Percentiles rank a stretch among this genome's conserved stretches.
phyloP scores from a whole-genome alignment of 345 rosid genomes.

The Eucalyptus erythrocorys region DNA sequence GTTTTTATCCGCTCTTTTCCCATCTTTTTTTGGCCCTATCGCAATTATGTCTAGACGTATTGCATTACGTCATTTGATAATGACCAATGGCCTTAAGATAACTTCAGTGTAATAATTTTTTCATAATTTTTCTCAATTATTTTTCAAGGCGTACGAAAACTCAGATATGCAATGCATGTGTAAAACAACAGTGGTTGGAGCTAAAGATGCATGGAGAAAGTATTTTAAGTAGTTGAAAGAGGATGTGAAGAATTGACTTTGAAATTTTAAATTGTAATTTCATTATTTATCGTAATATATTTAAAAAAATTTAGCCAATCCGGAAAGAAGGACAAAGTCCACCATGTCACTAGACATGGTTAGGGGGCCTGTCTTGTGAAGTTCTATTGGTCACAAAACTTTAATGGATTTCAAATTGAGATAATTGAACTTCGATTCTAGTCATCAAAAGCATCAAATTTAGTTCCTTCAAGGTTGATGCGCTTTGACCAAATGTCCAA shows the following conservation, averaged over 20 bases:
- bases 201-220: neutral
- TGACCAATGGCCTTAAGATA: neutral
- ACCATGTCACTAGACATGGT: neutral
- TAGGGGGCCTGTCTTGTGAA: neutral
- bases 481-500: neutral
- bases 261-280: neutral
- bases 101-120: neutral
- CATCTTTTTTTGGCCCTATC: neutral
- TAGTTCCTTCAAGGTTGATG: accelerated
- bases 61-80: neutral
- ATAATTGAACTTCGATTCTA: neutral
- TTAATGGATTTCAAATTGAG: neutral
- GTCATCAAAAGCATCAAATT: neutral
- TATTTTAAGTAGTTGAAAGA: neutral
- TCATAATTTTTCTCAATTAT: neutral
- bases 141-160: neutral
- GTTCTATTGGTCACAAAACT: neutral
- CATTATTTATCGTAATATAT: neutral
- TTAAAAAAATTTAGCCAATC: neutral
- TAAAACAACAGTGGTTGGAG: neutral
- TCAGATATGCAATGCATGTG: neutral
- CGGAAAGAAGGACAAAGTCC: accelerated
- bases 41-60: neutral
- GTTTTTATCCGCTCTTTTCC: neutral
- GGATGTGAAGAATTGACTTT: accelerated